phyloP scores from a whole-genome alignment of 768 basidiomycete species.

The Crepidotus variabilis region DNA sequence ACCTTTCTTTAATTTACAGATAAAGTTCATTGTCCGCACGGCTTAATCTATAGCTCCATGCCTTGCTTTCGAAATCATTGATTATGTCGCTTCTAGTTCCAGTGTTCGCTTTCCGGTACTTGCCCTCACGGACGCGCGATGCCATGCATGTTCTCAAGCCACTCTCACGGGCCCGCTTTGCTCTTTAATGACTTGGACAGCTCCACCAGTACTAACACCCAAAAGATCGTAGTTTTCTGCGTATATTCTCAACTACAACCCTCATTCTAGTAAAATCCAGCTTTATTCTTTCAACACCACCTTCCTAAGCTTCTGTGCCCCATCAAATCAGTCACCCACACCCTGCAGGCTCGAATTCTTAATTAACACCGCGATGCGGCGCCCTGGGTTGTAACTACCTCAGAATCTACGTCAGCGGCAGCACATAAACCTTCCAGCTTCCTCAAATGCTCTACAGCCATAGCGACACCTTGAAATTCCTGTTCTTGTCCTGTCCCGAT shows the following conservation, averaged over 20 bases:
- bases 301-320: neutral
- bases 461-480: neutral
- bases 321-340: neutral
- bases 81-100: neutral
- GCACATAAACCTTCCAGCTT: neutral
- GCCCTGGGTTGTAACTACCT: neutral
- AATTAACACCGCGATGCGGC: neutral
- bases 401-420: neutral
- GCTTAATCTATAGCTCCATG: neutral
- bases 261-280: neutral
- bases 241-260: neutral
- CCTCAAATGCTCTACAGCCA: neutral
- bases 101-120: neutral
- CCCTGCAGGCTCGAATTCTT: neutral
- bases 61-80: neutral
- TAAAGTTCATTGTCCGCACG: neutral
- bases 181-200: no score
- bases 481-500: slow-evolving; percentile 11
- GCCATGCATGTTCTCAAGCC: no score
- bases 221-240: no score
- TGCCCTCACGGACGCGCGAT: neutral
- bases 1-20: neutral
- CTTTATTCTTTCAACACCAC: neutral
- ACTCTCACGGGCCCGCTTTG: no score
- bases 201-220: no score